Base-by-base conservation (phyloP, 2,329 filamentous ascomycete species). In the Thielaviopsis euricoi region DNA sequence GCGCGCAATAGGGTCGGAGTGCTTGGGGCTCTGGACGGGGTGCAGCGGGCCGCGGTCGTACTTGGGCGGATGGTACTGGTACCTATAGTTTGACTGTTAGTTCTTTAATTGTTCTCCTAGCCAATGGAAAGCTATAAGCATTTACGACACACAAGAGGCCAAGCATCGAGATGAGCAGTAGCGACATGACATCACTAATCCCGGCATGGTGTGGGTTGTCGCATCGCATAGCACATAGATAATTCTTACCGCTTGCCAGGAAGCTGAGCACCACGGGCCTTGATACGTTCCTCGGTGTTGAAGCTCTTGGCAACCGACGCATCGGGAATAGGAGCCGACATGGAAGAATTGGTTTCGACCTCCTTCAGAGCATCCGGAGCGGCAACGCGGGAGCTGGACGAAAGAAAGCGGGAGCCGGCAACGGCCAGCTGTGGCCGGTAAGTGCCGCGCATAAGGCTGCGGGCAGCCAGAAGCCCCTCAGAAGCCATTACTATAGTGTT, bases 1-100 rank as follows among this genome's bases (percentile, higher is more conserved):
- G 67, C 93, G 86, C 60, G 93, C 95, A 26, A 85, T 80, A 0
- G 90, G 90, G 66, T 96, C 87, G 62, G 90, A 93, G 55, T 83
- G 80, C 46, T 83, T 79, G n/a, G 89, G 91, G 60, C 89, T 87
- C 73, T 95, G 89, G 66, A 96, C 83, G 55, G 93, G 93, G 69
- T 97, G 90, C 23, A 97, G 78, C 62, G 90, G 90, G 58, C 93
- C 93, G 66, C 91, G 87, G 71, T 95, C 84, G 78, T 90, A 98
- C 74, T 91, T 93, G 62, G 93, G 93, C 55, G 91, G 85, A 63
- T 90, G 89, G 71, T 86, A 97, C 72, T 95, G 87, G 74, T 97
- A 98, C 78, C 91, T 95, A 62, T 26, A 61, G 19, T 7, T 50
- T 6, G 26, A 29, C 7, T 40, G 51, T 43, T 51, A 49, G 43